Conservation (phyloP, 108 stramenopile species). For the Stephanodiscus triporus region DNA sequence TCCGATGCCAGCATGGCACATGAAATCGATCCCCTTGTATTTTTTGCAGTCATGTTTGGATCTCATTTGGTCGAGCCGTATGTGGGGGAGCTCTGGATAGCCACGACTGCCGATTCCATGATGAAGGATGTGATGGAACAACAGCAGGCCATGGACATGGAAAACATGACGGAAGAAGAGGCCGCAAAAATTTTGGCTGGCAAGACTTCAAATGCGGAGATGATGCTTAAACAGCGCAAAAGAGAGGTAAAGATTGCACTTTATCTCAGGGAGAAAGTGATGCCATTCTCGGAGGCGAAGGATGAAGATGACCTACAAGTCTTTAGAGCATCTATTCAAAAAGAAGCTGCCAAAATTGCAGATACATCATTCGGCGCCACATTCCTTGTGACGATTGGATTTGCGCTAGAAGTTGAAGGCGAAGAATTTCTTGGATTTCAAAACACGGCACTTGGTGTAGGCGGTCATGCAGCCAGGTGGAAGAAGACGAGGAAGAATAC, state of each 20-base stretch:
- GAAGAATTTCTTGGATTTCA: conserved; percentile 82
- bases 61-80: conserved; percentile 80
- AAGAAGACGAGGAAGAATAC: conserved; percentile 61
- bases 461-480: conserved; percentile 72
- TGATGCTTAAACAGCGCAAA: conserved; percentile 69
- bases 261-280: conserved; percentile 67
- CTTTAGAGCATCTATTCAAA: conserved; percentile 42
- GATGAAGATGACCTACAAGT: conserved; percentile 46
- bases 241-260: conserved; percentile 76
- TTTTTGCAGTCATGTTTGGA: conserved; percentile 92
- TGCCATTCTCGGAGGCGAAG: conserved; percentile 62
- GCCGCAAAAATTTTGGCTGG: conserved; percentile 43
- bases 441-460: conserved; percentile 69
- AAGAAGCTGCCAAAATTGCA: conserved; percentile 80
- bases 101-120: conserved; percentile 74
- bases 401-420: conserved; percentile 69
- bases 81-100: conserved; percentile 89
- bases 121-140: conserved; percentile 72
- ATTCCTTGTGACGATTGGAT: conserved; percentile 82
- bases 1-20: conserved; percentile 57
- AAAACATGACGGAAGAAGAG: conserved; percentile 61
- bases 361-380: conserved; percentile 71
- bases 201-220: conserved; percentile 34
- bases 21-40: conserved; percentile 83
- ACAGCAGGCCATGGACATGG: conserved; percentile 47